Evolutionary conservation across 352 stramenopile genomes (phyloP).

Genomic region (Chrysophaeum taylorii): DNA sequence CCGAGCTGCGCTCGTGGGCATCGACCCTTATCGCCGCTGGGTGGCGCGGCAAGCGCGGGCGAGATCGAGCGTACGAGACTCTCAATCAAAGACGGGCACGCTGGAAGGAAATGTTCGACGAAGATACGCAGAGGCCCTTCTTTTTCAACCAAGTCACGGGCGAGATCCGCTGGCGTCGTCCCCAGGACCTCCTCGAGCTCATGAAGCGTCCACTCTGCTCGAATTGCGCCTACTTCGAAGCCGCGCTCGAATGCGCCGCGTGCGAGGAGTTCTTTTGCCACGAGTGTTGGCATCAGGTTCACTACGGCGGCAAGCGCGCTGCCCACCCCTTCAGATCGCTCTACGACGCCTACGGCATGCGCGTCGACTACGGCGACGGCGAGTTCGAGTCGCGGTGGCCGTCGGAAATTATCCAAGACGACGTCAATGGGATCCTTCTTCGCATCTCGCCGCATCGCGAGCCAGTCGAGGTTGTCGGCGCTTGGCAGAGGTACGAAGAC

Average conservation of each 20-base stretch:
- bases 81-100: constrained; percentile 55
- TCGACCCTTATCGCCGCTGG: constrained; percentile 60
- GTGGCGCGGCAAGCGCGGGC: constrained; percentile 55
- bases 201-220: constrained; percentile 66
- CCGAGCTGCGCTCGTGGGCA: constrained; percentile 52
- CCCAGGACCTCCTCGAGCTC: constrained; percentile 77
- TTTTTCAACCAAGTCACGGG: constrained; percentile 86
- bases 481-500: constrained; percentile 19
- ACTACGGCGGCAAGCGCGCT: constrained; percentile 61
- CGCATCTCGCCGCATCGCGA: constrained; percentile 33
- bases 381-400: constrained; percentile 77
- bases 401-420: constrained; percentile 70
- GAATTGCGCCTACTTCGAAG: constrained; percentile 60
- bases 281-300: constrained; percentile 68
- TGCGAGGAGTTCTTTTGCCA: constrained; percentile 76
- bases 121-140: constrained; percentile 54
- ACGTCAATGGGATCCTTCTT: constrained; percentile 61
- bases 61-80: constrained; percentile 47
- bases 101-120: constrained; percentile 77
- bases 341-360: constrained; percentile 75
- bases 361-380: constrained; percentile 73
- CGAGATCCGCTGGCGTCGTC: constrained; percentile 72
- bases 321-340: constrained; percentile 67
- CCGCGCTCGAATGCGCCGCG: constrained; percentile 70
- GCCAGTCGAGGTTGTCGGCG: constrained; percentile 17